Evolutionary conservation across 1,284 basidiomycete species (phyloP).

Genomic region (Amylostereum areolatum): DNA sequence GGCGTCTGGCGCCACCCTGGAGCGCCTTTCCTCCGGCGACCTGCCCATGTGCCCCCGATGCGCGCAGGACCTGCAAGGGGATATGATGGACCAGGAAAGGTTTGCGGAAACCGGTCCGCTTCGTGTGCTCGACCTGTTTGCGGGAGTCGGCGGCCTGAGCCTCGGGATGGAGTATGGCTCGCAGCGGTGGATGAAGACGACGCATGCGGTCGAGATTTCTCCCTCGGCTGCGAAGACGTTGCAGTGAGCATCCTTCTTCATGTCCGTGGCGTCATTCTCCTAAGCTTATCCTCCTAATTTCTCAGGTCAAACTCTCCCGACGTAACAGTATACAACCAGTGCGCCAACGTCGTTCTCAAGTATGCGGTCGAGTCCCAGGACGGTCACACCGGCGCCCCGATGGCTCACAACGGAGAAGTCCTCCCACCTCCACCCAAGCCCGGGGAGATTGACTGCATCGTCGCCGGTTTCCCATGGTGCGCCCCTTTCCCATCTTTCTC

Average conservation of each 20-base stretch:
- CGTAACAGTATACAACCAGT: slow-evolving; percentile 47
- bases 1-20: not conserved
- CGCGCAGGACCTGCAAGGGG: not conserved
- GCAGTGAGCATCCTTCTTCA: slow-evolving; percentile 31
- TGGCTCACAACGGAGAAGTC: slow-evolving; percentile 24
- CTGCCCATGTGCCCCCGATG: not conserved
- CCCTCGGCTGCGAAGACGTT: slow-evolving; percentile 66
- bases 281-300: slow-evolving; percentile 4
- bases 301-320: slow-evolving; percentile 41
- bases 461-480: slow-evolving; percentile 72
- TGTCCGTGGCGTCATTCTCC: not conserved
- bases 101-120: not conserved
- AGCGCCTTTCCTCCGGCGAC: not conserved
- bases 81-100: not conserved
- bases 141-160: slow-evolving; percentile 60
- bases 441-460: slow-evolving; percentile 52
- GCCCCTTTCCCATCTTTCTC: slow-evolving; percentile 9
- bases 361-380: slow-evolving; percentile 44
- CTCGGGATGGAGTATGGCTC: slow-evolving; percentile 43
- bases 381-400: slow-evolving; percentile 27
- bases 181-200: slow-evolving; percentile 43
- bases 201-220: slow-evolving; percentile 61
- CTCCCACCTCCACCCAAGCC: slow-evolving; percentile 41
- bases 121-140: slow-evolving; percentile 52
- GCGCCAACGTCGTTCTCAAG: slow-evolving; percentile 52